Base-by-base conservation (phyloP, 805 yeast species). In the Myxozyma sirexii region DNA sequence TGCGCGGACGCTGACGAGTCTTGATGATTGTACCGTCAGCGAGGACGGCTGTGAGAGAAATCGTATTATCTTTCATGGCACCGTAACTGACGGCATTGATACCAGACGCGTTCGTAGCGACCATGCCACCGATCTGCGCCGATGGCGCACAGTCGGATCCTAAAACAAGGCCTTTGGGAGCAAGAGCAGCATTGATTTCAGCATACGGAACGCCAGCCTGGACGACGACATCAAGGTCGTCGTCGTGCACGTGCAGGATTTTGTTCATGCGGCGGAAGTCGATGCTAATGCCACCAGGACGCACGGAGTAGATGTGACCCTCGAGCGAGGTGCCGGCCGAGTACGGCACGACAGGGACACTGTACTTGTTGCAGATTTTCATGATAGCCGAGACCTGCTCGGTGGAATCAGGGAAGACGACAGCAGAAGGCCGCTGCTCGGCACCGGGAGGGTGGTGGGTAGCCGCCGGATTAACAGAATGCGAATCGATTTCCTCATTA, bases 71-170 rank as follows among this genome's bases (percentile, higher is more conserved):
- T 68, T 84, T 86, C 93, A 89, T 88, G 2, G 96, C 87, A 13
- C 96, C 96, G 70, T 87, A 87, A 61, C 84, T 77, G 54, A 84
- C 85, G 13, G 96, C 93, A 68, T 88, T 88, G 15, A 93, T 86
- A 12, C 96, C 96, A 21, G 90, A 85, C 54, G 93, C 89, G 12
- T 88, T 83, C 1, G 90, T 88, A 27, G 83, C 88, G 41, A 87
- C 84, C 94, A 89, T 88, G 4, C 96, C 96, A 39, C 90, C 94
- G 60, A 89, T 83, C 57, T 85, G 78, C 1, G 96, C 96, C n/a
- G 92, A 92, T 60, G 92, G 89, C 10, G 96, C 96, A 1, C 96
- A 96, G 72, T 89, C 96, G 2, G 93, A 91, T 0, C 93, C 94
- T 69, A 89, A 87, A 75, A 84, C 76, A 51, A 88, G 76, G 1